Conservation (phyloP, 1,139 yeast genomes). For the Blastobotrys proliferans region DNA sequence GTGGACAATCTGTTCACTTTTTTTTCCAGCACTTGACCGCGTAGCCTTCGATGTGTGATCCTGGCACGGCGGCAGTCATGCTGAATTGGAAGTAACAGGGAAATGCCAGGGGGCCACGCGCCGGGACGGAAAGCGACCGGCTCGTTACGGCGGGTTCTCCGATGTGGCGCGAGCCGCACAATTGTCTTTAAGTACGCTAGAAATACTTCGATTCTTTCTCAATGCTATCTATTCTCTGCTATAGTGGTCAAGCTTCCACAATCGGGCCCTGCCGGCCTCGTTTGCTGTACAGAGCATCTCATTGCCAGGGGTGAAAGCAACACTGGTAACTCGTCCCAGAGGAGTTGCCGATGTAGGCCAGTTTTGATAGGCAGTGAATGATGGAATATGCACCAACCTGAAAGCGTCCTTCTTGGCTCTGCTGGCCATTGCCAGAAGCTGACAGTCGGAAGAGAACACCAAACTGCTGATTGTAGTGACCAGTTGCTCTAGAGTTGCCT, state of each 20-base stretch:
- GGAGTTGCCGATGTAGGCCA: slow-evolving; percentile 99
- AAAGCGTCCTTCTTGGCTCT: slow-evolving; percentile 84
- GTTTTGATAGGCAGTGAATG: slow-evolving; percentile 80
- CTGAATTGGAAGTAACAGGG: no score
- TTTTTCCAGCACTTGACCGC: neutral
- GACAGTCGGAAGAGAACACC: slow-evolving; percentile 83
- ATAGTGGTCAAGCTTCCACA: slow-evolving; percentile 86
- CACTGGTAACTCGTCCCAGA: slow-evolving; percentile 84
- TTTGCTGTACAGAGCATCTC: slow-evolving; percentile 88
- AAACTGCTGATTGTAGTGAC: slow-evolving; percentile 76
- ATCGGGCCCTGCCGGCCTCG: slow-evolving; percentile 82
- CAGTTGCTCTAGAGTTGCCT: slow-evolving; percentile 66
- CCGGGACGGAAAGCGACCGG: no score
- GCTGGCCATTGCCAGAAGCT: slow-evolving; percentile 79
- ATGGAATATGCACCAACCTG: slow-evolving; percentile 81
- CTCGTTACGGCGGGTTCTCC: no score
- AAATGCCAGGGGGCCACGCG: no score
- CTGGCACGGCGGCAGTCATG: no score
- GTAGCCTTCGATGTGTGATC: no score
- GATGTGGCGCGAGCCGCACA: no score
- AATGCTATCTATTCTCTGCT: no score
- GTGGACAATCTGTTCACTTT: neutral
- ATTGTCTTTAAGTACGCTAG: no score
- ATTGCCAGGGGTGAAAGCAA: slow-evolving; percentile 72
- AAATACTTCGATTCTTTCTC: no score